Conservation (phyloP, 2,329 filamentous ascomycete species). For the Colletotrichum brevisporum region DNA sequence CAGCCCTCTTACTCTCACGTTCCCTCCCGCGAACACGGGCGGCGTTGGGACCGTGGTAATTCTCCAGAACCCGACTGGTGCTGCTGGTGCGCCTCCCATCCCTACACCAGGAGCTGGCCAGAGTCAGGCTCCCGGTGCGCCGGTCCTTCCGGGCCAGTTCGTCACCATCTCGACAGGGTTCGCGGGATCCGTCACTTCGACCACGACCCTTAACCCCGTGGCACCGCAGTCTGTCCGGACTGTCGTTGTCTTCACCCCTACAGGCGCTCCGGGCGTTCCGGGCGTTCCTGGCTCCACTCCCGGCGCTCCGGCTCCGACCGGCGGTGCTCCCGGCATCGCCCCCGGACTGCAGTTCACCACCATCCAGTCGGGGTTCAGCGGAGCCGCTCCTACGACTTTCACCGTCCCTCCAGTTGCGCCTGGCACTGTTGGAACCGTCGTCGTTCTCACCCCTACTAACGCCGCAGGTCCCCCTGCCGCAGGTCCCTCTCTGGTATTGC, state of each 20-base stretch:
- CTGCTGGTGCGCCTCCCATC: neutral
- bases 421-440: constrained; percentile 19
- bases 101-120: constrained; percentile 4
- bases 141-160: neutral
- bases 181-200: neutral
- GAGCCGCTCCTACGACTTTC: constrained; percentile 26
- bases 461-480: constrained; percentile 1
- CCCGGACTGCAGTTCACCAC: constrained; percentile 17
- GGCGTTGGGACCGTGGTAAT: constrained; percentile 21
- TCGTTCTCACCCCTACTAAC: constrained; percentile 35
- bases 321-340: neutral
- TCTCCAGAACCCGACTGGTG: neutral
- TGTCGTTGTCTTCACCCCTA: neutral
- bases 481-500: constrained; percentile 1
- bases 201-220: neutral
- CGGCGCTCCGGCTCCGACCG: no score
- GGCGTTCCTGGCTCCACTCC: neutral
- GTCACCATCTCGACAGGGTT: neutral
- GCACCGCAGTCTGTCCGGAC: constrained; percentile 1
- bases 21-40: constrained; percentile 15
- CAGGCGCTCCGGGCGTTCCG: neutral
- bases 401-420: constrained; percentile 21
- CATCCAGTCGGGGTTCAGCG: constrained; percentile 31
- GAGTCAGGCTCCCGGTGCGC: neutral
- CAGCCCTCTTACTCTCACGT: constrained; percentile 20